These are phyloP conservation scores for Macadamia tetraphylla DNA, from an alignment of 164 flowering plant species.

Conservation along the genomic window DNA sequence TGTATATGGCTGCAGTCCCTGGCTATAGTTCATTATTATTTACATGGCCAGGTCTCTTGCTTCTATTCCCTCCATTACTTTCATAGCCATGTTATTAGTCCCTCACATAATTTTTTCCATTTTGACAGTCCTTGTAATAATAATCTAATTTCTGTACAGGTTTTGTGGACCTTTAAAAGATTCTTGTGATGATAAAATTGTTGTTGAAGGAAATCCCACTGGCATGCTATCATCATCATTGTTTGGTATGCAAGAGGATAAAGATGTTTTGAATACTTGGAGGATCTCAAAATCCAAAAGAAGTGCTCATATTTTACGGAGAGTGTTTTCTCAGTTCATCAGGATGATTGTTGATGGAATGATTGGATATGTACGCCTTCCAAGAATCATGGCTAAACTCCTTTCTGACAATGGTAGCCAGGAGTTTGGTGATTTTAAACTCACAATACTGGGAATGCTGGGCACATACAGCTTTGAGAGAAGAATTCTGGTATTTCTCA, in stretches of 20 bases:
- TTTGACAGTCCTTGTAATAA: neutral
- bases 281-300: slow-evolving; percentile 40
- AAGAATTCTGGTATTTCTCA: slow-evolving; percentile 70
- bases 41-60: no score
- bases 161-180: slow-evolving; percentile 80
- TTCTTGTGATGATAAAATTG: slow-evolving; percentile 25
- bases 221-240: slow-evolving; percentile 19
- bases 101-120: neutral
- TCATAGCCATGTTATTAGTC: neutral
- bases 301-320: slow-evolving; percentile 50
- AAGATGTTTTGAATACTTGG: slow-evolving; percentile 38
- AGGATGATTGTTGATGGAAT: slow-evolving; percentile 93
- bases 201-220: slow-evolving; percentile 17
- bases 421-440: slow-evolving; percentile 94
- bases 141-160: slow-evolving; percentile 36
- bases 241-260: slow-evolving; percentile 19
- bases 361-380: slow-evolving; percentile 92
- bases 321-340: slow-evolving; percentile 69
- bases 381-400: slow-evolving; percentile 83
- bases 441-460: slow-evolving; percentile 85
- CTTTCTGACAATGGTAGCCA: slow-evolving; percentile 84
- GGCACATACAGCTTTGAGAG: slow-evolving; percentile 91
- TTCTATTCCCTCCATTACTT: neutral
- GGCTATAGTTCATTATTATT: no score
- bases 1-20: neutral